Conservation (phyloP, 2,329 filamentous ascomycete species). For the Sporothrix globosa region DNA sequence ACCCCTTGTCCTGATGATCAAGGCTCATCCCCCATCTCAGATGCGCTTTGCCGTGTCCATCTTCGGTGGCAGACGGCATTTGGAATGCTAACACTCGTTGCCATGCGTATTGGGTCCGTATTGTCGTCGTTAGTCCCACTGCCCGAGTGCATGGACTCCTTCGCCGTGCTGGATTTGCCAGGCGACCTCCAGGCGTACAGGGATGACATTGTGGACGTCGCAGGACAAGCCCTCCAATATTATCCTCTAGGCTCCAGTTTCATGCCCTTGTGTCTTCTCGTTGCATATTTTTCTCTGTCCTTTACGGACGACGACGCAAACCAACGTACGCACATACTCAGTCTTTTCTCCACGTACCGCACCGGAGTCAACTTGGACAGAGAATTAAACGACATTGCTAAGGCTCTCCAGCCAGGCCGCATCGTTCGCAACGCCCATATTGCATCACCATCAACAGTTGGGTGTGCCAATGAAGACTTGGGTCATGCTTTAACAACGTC, state of each 20-base stretch:
- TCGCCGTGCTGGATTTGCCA: not conserved
- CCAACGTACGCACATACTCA: not conserved
- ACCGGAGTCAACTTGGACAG: conserved; percentile 12
- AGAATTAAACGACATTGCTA: not conserved
- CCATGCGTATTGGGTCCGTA: conserved; percentile 30
- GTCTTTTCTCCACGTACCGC: conserved; percentile 11
- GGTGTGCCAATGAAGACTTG: not conserved
- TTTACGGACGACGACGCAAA: not conserved
- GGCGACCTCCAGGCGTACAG: conserved; percentile 16
- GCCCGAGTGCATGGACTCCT: not conserved
- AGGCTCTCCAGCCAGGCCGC: not conserved
- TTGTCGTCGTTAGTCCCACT: not conserved
- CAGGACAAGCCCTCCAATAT: conserved; percentile 31
- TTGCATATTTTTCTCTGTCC: conserved; percentile 9
- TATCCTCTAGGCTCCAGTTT: conserved; percentile 33
- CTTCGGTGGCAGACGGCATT: conserved; percentile 28
- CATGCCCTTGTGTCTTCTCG: conserved; percentile 33
- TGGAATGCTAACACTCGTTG: conserved; percentile 31
- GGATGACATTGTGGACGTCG: conserved; percentile 25
- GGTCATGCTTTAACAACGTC: not conserved
- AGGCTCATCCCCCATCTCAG: not conserved
- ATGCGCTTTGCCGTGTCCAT: conserved; percentile 17
- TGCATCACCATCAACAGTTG: not conserved
- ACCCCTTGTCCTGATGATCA: not conserved
- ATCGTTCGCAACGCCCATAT: not conserved